Conservation (phyloP, 202 grass and related monocot genomes). For the Setaria italica region DNA sequence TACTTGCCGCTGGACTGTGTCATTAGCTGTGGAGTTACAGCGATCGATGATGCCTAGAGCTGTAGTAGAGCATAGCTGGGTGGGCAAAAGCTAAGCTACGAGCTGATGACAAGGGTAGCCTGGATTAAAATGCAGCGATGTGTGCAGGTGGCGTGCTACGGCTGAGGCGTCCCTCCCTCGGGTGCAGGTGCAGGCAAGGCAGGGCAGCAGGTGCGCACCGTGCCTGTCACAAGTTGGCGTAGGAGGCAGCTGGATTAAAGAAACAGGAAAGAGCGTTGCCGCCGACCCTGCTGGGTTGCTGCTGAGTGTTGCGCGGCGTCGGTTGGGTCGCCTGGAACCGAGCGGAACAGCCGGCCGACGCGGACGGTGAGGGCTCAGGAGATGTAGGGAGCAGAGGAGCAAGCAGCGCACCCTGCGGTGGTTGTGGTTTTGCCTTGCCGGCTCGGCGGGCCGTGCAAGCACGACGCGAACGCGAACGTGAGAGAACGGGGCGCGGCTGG, state of each 20-base stretch:
- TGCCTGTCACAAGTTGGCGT: neutral
- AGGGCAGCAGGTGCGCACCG: neutral
- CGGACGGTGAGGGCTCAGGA: too few species aligned
- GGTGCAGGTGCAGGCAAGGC: neutral
- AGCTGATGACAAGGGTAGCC: neutral
- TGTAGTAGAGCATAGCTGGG: neutral
- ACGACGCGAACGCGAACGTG: too few species aligned
- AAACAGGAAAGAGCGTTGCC: neutral
- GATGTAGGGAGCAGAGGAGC: too few species aligned
- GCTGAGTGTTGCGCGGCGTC: neutral
- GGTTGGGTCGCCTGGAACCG: too few species aligned
- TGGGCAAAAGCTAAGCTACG: neutral
- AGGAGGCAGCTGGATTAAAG: neutral
- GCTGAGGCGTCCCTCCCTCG: too few species aligned
- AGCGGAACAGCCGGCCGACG: too few species aligned
- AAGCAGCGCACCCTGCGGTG: too few species aligned
- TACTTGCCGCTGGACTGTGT: neutral
- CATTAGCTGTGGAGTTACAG: constrained; percentile 19
- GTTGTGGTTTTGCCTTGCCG: too few species aligned
- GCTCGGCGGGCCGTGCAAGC: too few species aligned
- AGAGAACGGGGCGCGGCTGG: too few species aligned
- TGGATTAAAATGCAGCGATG: neutral
- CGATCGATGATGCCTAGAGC: neutral
- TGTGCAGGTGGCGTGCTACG: neutral
- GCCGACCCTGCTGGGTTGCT: neutral